Base-by-base conservation (phyloP, 176 grass and related monocot genomes). In the Eragrostis curvula region DNA sequence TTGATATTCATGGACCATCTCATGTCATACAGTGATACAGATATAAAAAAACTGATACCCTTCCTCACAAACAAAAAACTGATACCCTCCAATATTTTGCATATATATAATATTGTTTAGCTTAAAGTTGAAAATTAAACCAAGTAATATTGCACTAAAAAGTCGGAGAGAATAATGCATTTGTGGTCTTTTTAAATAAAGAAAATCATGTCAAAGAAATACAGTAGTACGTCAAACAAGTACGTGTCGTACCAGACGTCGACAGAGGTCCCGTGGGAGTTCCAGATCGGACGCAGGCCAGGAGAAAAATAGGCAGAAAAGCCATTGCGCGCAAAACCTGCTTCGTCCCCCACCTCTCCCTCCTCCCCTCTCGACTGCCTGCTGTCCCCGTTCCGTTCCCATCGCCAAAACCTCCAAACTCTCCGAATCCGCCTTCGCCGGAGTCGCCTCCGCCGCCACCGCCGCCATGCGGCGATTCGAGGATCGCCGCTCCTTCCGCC, bases 381-480 rank as follows among this genome's bases (percentile, higher is more conserved):
- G 75, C 58, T 43, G 58, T 27, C n/a, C 47, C 66, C 83, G 56
- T 6, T 40, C 53, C 47, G 32, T 68, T 24, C 80, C 15, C 70
- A 32, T 75, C 50, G n/a, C 71, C 77, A 85, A 76, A 84, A 81
- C 82, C 71, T 79, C 60, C 65, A 76, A 84, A 87, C 89, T 53
- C 85, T 75, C 14, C n/a, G 17, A 62, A 53, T 25, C 66, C 39
- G 0, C 80, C 80, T 53, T 73, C 77, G 0, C 3, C 18, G 59
- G 6, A 20, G 1, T 20, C 18, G 40, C 3, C 53, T 21, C 41
- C 57, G 8, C 20, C 14, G 5, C 17, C 21, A 14, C 52, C 53
- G 51, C 64, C 3, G 66, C 51, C 39, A 92, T 92, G 90, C 73
- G 79, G 60, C 53, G 84, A 85, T 88, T 62, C 41, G 41, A 85